Evolutionary conservation across 2,329 filamentous ascomycete genomes (phyloP), one percentile per base, ranked within the genome.

Genomic region (Botrytis cinerea): DNA sequence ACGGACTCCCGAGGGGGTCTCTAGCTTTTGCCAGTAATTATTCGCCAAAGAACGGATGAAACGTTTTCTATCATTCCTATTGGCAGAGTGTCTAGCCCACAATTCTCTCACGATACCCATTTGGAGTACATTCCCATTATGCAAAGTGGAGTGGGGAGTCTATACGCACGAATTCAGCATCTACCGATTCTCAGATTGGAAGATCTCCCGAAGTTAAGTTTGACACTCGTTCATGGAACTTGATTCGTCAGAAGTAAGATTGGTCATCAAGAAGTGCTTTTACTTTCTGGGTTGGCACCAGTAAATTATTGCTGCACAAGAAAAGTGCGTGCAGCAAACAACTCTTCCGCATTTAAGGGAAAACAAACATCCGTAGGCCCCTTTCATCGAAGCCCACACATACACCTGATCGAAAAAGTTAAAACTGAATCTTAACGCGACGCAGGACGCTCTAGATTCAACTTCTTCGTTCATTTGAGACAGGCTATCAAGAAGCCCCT

Each of bases 191-290:
- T 43, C 45, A 63, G 59, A 51, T 61, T 28, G 59, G 68, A 60
- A 70, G 68, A 71, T 64, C 69, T 71, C 59, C 69, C 69, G 59
- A 71, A 38, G 40, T 46, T 38, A 51, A 38, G 12, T 64, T 28
- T n/a, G 32, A 25, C 48, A 45, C 51, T 48, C 35, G 28, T 57
- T 28, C 14, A 57, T 28, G n/a, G 51, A 28, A 57, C 28, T 48
- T 71, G 25, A 71, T 64, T 71, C 59, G 69, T 71, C 69, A 71
- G 12, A n/a, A 18, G 32, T 40, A 54, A 62, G 35, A 71, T 71
- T 64, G 69, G 69, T 71, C 59, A 71, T 71, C 69, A 35, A n/a
- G 22, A 35, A 57, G 28, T 57, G n/a, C 51, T 40, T 45, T 32
- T 18, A 9, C 25, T 43, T n/a, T 54, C 48, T n/a, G n/a, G 25